phyloP scores from a whole-genome alignment of 805 yeast genomes.

The Metschnikowia bowlesiae region DNA sequence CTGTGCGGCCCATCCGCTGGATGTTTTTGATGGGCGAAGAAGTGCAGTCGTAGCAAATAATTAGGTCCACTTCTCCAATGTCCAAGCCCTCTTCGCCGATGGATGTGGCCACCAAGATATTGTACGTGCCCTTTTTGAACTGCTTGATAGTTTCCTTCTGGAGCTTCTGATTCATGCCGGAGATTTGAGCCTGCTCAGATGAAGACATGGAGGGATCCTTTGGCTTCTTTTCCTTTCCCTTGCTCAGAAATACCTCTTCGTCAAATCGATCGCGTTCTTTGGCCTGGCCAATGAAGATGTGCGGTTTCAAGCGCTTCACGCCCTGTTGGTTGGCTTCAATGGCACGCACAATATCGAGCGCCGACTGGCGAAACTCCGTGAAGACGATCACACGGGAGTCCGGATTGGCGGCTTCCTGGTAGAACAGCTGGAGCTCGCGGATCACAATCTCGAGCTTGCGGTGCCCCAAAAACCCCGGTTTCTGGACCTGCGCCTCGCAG shows the following conservation, averaged over 20 bases:
- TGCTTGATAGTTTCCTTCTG: constrained; percentile 75
- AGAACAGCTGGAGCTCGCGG: constrained; percentile 55
- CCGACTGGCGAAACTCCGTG: constrained; percentile 86
- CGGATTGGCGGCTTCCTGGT: constrained; percentile 33
- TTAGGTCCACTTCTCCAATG: constrained; percentile 95
- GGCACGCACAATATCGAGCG: constrained; percentile 73
- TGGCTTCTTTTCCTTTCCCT: constrained; percentile 35
- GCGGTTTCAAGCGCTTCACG: constrained; percentile 48
- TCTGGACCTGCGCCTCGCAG: constrained; percentile 42
- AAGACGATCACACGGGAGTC: constrained; percentile 80
- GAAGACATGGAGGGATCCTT: constrained; percentile 63
- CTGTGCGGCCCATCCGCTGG: constrained; percentile 98
- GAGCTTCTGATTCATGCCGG: constrained; percentile 86
- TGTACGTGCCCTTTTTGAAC: constrained; percentile 69
- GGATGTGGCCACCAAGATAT: constrained; percentile 89
- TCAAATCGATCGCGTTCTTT: constrained; percentile 67
- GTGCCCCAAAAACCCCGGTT: constrained; percentile 51
- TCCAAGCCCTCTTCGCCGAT: constrained; percentile 99
- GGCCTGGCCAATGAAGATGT: constrained; percentile 90
- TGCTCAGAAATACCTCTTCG: constrained; percentile 45
- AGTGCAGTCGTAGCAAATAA: constrained; percentile 89
- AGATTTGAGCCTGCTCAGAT: constrained; percentile 70
- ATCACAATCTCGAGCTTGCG: constrained; percentile 63
- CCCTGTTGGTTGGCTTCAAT: constrained; percentile 53
- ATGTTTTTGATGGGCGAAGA: constrained; percentile 88